A percentile compares a stretch with the other conserved stretches of the same genome.
These are phyloP conservation scores for Beauveria pseudobassiana DNA, from an alignment of 2,329 filamentous ascomycete species.

Conservation along the genomic window DNA sequence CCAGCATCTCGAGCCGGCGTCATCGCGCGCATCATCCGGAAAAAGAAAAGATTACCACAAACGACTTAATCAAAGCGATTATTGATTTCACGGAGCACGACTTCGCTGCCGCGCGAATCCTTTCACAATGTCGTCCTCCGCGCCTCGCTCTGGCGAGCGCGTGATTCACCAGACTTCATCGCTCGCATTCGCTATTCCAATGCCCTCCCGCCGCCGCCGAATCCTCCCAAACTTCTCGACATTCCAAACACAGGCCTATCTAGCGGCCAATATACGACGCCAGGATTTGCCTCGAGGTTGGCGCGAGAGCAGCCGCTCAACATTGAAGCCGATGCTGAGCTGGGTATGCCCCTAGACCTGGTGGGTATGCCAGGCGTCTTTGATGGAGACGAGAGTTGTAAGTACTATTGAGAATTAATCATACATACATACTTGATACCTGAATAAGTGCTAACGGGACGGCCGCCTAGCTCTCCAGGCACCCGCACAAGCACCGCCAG, in stretches of 20 bases:
- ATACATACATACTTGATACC: not conserved
- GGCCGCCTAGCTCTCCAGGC: slow-evolving; percentile 66
- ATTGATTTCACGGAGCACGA: not conserved
- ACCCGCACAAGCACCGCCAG: slow-evolving; percentile 57
- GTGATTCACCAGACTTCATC: slow-evolving; percentile 91
- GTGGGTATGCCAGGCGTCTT: slow-evolving; percentile 93
- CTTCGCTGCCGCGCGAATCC: slow-evolving; percentile 10
- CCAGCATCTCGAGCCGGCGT: not conserved
- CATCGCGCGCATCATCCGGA: slow-evolving; percentile 14
- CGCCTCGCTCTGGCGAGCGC: slow-evolving; percentile 43
- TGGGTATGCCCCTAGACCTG: slow-evolving; percentile 94
- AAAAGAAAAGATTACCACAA: slow-evolving; percentile 4
- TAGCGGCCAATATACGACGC: slow-evolving; percentile 80
- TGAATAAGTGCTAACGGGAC: slow-evolving; percentile 12
- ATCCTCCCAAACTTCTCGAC: slow-evolving; percentile 92
- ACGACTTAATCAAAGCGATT: not conserved
- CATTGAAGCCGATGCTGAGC: slow-evolving; percentile 93
- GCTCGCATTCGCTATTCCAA: slow-evolving; percentile 93
- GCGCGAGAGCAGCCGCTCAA: slow-evolving; percentile 89
- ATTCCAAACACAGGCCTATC: slow-evolving; percentile 90
- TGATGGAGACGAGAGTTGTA: slow-evolving; percentile 90
- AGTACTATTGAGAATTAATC: slow-evolving; percentile 20
- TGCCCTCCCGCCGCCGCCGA: slow-evolving; percentile 86
- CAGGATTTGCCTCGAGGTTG: slow-evolving; percentile 81
- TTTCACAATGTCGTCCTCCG: slow-evolving; percentile 25